These are phyloP conservation scores for Phytophthora sansomeana DNA, from an alignment of 352 stramenopile species.

Conservation along the genomic window DNA sequence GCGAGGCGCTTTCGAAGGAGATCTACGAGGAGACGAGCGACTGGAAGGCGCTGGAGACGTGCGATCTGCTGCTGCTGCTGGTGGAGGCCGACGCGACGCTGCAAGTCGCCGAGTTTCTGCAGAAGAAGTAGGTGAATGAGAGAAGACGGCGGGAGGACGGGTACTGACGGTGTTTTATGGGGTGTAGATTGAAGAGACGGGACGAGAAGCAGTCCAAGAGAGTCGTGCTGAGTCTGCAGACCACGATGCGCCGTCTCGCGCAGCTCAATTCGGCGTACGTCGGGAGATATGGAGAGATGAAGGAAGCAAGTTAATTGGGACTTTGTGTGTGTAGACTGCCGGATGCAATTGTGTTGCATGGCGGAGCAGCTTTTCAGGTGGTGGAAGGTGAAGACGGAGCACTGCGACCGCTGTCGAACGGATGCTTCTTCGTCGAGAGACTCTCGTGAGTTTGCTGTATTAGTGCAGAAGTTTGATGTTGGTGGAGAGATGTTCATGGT, in stretches of 20 bases:
- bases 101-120: slow-evolving; percentile 47
- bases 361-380: slow-evolving; percentile 79
- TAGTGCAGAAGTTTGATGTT: not conserved
- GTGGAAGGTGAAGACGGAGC: slow-evolving; percentile 51
- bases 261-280: slow-evolving; percentile 67
- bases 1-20: slow-evolving; percentile 20
- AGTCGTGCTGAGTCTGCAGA: slow-evolving; percentile 73
- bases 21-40: slow-evolving; percentile 56
- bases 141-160: not conserved
- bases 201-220: slow-evolving; percentile 47
- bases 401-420: slow-evolving; percentile 66
- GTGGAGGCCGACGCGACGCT: slow-evolving; percentile 57
- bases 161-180: not conserved
- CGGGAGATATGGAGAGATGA: not conserved
- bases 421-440: slow-evolving; percentile 83
- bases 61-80: slow-evolving; percentile 69
- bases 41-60: slow-evolving; percentile 49
- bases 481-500: not conserved
- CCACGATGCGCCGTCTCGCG: slow-evolving; percentile 58
- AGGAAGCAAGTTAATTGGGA: not conserved
- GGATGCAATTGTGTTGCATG: slow-evolving; percentile 70
- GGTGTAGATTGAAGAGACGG: slow-evolving; percentile 26
- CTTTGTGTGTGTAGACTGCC: slow-evolving; percentile 54
- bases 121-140: slow-evolving; percentile 40
- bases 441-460: slow-evolving; percentile 58